Percentiles rank a stretch among this genome's conserved stretches.
These are phyloP conservation scores for Aspergillus persii DNA, from an alignment of 2,329 filamentous ascomycete genomes.

Conservation along the genomic window DNA sequence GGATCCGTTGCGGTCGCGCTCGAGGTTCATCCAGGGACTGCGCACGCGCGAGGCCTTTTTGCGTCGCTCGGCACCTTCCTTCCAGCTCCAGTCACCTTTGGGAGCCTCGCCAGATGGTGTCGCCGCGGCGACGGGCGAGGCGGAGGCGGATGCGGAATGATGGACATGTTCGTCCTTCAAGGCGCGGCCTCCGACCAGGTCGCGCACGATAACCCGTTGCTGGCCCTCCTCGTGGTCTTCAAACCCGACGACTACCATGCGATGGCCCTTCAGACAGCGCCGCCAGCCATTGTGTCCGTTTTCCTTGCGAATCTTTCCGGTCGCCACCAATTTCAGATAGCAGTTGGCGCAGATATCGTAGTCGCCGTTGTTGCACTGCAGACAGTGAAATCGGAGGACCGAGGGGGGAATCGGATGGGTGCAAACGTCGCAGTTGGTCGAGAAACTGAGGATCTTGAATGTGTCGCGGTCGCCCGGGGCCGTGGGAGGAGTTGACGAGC, in stretches of 20 bases:
- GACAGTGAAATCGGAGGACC: slow-evolving; percentile 75
- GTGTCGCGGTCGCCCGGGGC: slow-evolving; percentile 36
- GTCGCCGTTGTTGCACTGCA: slow-evolving; percentile 72
- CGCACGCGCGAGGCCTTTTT: slow-evolving; percentile 39
- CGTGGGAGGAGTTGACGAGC: slow-evolving; percentile 39
- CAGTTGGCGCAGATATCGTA: slow-evolving; percentile 82
- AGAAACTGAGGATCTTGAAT: slow-evolving; percentile 70
- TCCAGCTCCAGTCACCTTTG: slow-evolving; percentile 43
- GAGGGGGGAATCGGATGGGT: slow-evolving; percentile 67
- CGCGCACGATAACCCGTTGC: slow-evolving; percentile 64
- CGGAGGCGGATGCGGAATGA: slow-evolving; percentile 19
- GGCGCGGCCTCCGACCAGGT: slow-evolving; percentile 73
- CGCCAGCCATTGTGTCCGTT: slow-evolving; percentile 82
- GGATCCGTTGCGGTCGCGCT: slow-evolving; percentile 5
- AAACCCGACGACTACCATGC: slow-evolving; percentile 80
- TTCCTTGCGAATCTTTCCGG: slow-evolving; percentile 65
- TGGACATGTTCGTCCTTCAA: slow-evolving; percentile 59
- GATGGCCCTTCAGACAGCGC: slow-evolving; percentile 73
- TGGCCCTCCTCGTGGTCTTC: slow-evolving; percentile 66
- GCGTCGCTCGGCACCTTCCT: slow-evolving; percentile 38
- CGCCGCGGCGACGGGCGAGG: slow-evolving; percentile 19
- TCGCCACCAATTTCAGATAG: slow-evolving; percentile 66
- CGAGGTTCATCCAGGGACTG: slow-evolving; percentile 7
- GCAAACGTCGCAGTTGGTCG: slow-evolving; percentile 77
- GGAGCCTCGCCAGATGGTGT: slow-evolving; percentile 27